A percentile compares a stretch with the other conserved stretches of the same genome.
phyloP scores from a whole-genome alignment of 75 land plant genomes.

The Selaginella tamariscina region DNA sequence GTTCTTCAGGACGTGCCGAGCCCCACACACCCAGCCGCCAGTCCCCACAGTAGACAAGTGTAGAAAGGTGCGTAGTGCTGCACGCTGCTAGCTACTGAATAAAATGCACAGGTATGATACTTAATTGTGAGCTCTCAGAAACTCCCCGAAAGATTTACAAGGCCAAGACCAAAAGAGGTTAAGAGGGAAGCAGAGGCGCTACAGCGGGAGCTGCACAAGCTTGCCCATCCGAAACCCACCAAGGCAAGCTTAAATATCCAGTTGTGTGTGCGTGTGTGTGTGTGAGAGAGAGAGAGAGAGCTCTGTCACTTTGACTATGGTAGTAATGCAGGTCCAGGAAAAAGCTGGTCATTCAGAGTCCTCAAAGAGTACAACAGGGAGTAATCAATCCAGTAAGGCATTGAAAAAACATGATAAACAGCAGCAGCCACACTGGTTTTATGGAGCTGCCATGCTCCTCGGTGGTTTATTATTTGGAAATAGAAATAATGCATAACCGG shows the following conservation, averaged over 20 bases:
- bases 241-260: neutral
- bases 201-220: neutral
- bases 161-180: neutral
- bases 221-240: neutral
- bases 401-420: neutral
- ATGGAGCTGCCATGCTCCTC: neutral
- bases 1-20: neutral
- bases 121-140: neutral
- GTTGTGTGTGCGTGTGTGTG: too few relatives aligned
- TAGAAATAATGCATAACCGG: too few relatives aligned
- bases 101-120: too few relatives aligned
- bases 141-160: neutral
- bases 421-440: neutral
- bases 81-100: too few relatives aligned
- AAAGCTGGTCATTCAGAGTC: neutral
- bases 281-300: too few relatives aligned
- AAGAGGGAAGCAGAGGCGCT: neutral
- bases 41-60: neutral
- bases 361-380: neutral
- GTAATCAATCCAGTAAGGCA: too few relatives aligned
- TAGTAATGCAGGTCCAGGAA: neutral
- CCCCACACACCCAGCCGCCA: neutral
- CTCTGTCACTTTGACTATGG: too few relatives aligned
- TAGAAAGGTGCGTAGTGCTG: neutral
- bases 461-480: neutral